A percentile compares a stretch with the other conserved stretches of the same genome.
Evolutionary conservation across 371 early-diverging fungal genomes (phyloP).

Genomic region (Chytridiales sp.): DNA sequence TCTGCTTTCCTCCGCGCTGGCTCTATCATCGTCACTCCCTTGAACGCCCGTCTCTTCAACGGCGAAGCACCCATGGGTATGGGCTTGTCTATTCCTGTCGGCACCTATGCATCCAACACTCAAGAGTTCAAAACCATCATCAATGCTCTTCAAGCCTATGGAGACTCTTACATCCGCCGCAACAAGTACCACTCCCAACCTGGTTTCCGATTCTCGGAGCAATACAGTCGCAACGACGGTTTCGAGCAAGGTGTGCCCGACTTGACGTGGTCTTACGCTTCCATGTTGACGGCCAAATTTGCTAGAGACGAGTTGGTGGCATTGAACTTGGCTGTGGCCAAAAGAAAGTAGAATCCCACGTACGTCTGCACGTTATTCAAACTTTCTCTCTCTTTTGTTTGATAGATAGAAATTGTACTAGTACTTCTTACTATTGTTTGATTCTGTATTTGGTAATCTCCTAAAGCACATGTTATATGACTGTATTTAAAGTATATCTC

Average conservation of each 20-base stretch:
- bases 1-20: neutral
- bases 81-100: slow-evolving; percentile 5
- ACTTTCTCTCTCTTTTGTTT: no score
- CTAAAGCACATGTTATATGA: no score
- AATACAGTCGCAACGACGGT: slow-evolving; percentile 61
- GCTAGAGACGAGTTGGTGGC: slow-evolving; percentile 15
- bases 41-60: slow-evolving; percentile 10
- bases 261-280: slow-evolving; percentile 77
- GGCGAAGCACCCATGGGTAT: slow-evolving; percentile 4
- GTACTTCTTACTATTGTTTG: no score
- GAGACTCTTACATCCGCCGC: slow-evolving; percentile 59
- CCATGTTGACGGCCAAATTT: slow-evolving; percentile 51
- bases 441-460: no score
- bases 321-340: no score
- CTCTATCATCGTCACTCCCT: slow-evolving; percentile 4
- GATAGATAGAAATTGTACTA: no score
- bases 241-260: slow-evolving; percentile 63
- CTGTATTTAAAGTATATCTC: no score
- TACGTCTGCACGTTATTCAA: no score
- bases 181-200: slow-evolving; percentile 47
- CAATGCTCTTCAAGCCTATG: slow-evolving; percentile 23
- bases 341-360: no score
- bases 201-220: slow-evolving; percentile 65
- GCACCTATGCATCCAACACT: neutral
- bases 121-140: slow-evolving; percentile 1